phyloP scores from a whole-genome alignment of 2,329 filamentous ascomycete species.

The Pyrenochaeta sp. region DNA sequence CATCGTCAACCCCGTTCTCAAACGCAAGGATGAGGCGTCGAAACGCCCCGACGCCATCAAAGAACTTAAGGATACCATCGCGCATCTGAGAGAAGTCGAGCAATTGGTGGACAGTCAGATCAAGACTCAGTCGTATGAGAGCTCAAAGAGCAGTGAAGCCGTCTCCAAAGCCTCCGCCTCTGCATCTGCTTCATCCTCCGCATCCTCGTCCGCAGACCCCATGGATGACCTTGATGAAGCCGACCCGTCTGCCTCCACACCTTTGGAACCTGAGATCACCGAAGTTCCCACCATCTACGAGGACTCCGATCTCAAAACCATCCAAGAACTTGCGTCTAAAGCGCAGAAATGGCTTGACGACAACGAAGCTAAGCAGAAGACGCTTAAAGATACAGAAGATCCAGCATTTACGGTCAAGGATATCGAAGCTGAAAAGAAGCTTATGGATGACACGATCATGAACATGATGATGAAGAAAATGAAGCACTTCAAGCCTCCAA shows the following conservation, averaged over 20 bases:
- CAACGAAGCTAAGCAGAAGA: conserved; percentile 67
- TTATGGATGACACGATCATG: conserved; percentile 74
- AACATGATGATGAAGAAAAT: conserved; percentile 71
- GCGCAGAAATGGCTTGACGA: conserved; percentile 78
- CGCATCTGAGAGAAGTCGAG: conserved; percentile 75
- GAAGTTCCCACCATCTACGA: conserved; percentile 67
- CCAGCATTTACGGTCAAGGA: conserved; percentile 79
- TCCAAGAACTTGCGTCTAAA: conserved; percentile 69
- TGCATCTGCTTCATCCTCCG: conserved; percentile 48
- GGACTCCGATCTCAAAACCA: conserved; percentile 72
- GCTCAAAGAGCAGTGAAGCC: conserved; percentile 47
- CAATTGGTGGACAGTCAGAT: conserved; percentile 75
- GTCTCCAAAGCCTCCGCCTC: conserved; percentile 54
- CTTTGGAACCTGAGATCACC: conserved; percentile 37
- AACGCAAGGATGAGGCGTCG: conserved; percentile 74
- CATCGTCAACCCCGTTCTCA: conserved; percentile 79
- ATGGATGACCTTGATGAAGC: conserved; percentile 85
- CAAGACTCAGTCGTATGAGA: conserved; percentile 69
- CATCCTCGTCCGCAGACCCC: conserved; percentile 55
- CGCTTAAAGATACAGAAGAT: conserved; percentile 66
- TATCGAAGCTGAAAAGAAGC: conserved; percentile 67
- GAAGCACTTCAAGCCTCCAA: conserved; percentile 54
- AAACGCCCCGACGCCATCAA: conserved; percentile 76
- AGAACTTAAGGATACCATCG: conserved; percentile 73
- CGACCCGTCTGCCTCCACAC: conserved; percentile 52